Evolutionary conservation across 345 rosid species (phyloP).

Genomic region (Psidium friedrichsthalianum): DNA sequence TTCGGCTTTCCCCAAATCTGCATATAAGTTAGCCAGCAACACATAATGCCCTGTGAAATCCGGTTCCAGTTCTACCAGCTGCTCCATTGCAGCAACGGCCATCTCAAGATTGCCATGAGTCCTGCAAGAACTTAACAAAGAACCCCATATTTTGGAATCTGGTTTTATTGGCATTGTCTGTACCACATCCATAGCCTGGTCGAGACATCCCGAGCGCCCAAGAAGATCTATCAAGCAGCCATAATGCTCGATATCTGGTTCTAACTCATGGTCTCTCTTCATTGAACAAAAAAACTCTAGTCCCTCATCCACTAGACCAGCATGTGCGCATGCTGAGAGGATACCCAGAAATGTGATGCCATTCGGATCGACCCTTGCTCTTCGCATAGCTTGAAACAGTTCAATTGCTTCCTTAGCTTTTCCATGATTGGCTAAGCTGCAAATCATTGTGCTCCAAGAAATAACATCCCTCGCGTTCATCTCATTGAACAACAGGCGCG

Average conservation of each 20-base stretch:
- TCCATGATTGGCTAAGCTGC: conserved; percentile 51
- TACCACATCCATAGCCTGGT: conserved; percentile 50
- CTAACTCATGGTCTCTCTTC: conserved; percentile 49
- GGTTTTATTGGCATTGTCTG: conserved; percentile 64
- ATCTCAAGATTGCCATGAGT: conserved; percentile 41
- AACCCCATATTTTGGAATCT: conserved; percentile 69
- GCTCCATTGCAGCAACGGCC: conserved; percentile 43
- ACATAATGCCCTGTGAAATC: conserved; percentile 45
- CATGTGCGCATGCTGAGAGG: conserved; percentile 72
- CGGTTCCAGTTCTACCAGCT: conserved; percentile 40
- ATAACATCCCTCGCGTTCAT: conserved; percentile 32
- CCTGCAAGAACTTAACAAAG: conserved; percentile 63
- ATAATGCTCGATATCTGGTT: conserved; percentile 67
- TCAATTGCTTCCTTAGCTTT: conserved; percentile 22
- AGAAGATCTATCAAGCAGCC: conserved; percentile 78
- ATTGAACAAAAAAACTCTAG: conserved; percentile 40
- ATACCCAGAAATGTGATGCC: conserved; percentile 54
- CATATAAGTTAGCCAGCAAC: conserved; percentile 48
- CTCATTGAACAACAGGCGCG: conserved; percentile 21
- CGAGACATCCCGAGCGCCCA: conserved; percentile 63
- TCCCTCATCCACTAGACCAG: conserved; percentile 64
- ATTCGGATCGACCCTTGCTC: conserved; percentile 47
- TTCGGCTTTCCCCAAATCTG: conserved; percentile 40
- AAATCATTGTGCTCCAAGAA: conserved; percentile 62
- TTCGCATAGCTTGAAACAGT: conserved; percentile 36